Percentiles rank a stretch among this genome's conserved stretches.
phyloP scores from a whole-genome alignment of 257 asterid species.

The Lavandula angustifolia region DNA sequence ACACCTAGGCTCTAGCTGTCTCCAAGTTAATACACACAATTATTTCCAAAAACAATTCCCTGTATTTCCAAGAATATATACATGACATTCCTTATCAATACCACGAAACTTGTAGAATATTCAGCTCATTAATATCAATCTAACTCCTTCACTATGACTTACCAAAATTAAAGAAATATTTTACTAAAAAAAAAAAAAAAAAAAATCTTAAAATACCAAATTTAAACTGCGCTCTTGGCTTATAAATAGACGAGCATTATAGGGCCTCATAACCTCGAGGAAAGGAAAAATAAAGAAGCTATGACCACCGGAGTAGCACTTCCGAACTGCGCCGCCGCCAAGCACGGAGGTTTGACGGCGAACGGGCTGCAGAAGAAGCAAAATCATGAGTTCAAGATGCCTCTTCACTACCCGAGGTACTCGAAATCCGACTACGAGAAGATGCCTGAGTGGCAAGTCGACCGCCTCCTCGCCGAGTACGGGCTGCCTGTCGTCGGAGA shows the following conservation, averaged over 20 bases:
- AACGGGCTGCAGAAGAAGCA: conserved; percentile 21
- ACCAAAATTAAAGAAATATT: too few relatives aligned
- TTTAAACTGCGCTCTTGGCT: background rate
- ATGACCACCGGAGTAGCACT: conserved; percentile 25
- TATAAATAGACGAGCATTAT: background rate
- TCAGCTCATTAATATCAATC: background rate
- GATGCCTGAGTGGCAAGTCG: conserved; percentile 53
- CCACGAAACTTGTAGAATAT: conserved; percentile 26
- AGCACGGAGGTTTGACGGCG: conserved; percentile 15
- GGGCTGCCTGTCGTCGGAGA: conserved; percentile 48
- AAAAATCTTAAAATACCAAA: background rate
- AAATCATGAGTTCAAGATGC: conserved; percentile 38
- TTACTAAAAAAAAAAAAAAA: background rate
- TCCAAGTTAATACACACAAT: too few relatives aligned
- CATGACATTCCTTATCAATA: background rate
- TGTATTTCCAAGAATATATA: background rate
- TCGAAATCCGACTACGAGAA: conserved; percentile 45
- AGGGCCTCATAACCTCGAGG: too few relatives aligned
- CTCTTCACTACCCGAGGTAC: conserved; percentile 50
- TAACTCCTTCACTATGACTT: background rate
- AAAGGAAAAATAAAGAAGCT: background rate
- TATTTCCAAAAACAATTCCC: background rate
- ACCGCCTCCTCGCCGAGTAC: conserved; percentile 39
- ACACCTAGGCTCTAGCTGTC: too few relatives aligned
- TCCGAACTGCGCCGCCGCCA: conserved; percentile 23